Conservation (phyloP, 169 alveolate species). For the Theileria orientalis region DNA sequence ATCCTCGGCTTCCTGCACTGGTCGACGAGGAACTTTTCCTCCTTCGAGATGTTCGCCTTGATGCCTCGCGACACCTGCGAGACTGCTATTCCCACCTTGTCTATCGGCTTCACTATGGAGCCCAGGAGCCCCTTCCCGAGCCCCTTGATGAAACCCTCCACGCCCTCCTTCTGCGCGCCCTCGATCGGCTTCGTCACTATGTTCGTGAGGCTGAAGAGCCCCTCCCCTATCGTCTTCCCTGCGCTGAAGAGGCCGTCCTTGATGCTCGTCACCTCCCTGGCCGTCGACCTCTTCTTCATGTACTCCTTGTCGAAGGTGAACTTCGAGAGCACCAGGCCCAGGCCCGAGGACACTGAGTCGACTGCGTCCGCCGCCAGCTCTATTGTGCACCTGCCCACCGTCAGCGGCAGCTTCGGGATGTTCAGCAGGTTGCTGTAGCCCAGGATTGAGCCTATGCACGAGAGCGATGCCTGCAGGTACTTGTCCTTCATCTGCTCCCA, state of each 20-base stretch:
- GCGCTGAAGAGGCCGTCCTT: conserved; percentile 84
- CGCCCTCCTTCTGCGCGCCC: conserved; percentile 88
- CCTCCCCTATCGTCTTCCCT: conserved; percentile 85
- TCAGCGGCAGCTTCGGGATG: conserved; percentile 85
- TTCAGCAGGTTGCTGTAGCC: conserved; percentile 87
- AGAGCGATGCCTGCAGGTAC: conserved; percentile 74
- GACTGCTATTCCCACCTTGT: conserved; percentile 88
- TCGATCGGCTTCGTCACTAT: conserved; percentile 88
- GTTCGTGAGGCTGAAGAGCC: conserved; percentile 82
- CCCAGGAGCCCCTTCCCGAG: conserved; percentile 89
- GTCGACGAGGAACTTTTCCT: conserved; percentile 33
- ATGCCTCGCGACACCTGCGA: conserved; percentile 85
- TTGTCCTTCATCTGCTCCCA: conserved; percentile 77
- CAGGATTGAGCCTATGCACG: conserved; percentile 79
- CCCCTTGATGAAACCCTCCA: conserved; percentile 87
- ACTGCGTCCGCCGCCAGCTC: conserved; percentile 87
- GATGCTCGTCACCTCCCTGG: conserved; percentile 71
- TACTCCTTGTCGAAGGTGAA: conserved; percentile 87
- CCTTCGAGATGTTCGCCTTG: conserved; percentile 80
- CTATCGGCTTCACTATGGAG: conserved; percentile 88
- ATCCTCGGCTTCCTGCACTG: conserved; percentile 85
- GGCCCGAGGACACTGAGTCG: conserved; percentile 83
- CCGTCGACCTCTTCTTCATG: conserved; percentile 82
- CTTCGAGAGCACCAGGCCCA: conserved; percentile 81
- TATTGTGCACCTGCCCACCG: conserved; percentile 82